Percentiles rank a stretch among this genome's conserved stretches.
phyloP scores from a whole-genome alignment of 75 land plant species.

The Larix kaempferi region DNA sequence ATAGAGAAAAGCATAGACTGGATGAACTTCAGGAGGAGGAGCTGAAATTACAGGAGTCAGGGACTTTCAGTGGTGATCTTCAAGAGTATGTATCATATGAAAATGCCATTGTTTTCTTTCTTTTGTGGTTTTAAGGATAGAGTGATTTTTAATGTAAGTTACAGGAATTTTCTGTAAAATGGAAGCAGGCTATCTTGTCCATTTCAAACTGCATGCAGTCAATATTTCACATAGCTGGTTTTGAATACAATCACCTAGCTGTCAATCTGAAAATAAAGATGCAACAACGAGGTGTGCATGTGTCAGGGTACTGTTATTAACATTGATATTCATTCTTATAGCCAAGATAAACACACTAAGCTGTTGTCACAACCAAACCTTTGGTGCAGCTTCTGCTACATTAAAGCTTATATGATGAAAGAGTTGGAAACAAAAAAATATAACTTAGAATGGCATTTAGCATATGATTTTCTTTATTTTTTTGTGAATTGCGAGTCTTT shows the following conservation, averaged over 20 bases:
- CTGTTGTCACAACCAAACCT: too few species aligned
- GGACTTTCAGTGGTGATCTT: slow-evolving; percentile 50
- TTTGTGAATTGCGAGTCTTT: too few species aligned
- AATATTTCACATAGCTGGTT: background rate
- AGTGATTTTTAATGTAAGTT: background rate
- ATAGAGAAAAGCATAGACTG: slow-evolving; percentile 68
- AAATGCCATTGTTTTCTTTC: background rate
- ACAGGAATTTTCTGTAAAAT: background rate
- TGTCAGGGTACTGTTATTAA: too few species aligned
- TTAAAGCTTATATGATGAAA: too few species aligned
- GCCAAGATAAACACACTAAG: too few species aligned
- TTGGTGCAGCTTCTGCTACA: too few species aligned
- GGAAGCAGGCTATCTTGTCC: background rate
- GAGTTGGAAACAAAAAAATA: too few species aligned
- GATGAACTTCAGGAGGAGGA: slow-evolving; percentile 79
- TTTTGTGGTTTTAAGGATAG: background rate
- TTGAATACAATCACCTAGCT: background rate
- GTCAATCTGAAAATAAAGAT: background rate
- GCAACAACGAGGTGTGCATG: background rate
- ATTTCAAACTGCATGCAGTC: background rate
- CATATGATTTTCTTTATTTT: too few species aligned
- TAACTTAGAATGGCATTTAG: too few species aligned
- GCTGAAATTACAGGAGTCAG: slow-evolving; percentile 58
- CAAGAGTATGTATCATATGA: slow-evolving; percentile 49
- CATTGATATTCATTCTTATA: too few species aligned